phyloP scores from a whole-genome alignment of 495 filamentous ascomycete species.

The Thermochaetoides thermophila region DNA sequence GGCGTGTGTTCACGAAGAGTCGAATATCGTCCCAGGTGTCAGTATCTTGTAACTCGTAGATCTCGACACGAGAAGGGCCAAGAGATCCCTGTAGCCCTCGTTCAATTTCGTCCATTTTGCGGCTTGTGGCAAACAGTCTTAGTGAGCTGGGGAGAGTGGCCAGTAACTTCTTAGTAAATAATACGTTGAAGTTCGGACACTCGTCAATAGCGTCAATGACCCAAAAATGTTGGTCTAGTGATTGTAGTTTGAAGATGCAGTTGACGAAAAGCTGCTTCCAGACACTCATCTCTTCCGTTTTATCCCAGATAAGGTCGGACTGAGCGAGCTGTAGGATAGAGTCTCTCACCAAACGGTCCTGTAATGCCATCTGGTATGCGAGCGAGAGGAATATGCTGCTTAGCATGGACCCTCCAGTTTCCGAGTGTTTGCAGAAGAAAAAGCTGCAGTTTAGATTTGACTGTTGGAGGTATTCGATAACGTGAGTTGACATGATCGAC shows the following conservation, averaged over 20 bases:
- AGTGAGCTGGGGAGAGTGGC: conserved; percentile 3
- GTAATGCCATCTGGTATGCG: conserved; percentile 17
- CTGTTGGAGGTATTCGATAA: conserved; percentile 9
- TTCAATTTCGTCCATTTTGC: conserved; percentile 9
- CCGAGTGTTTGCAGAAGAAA: conserved; percentile 11
- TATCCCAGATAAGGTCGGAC: conserved; percentile 5
- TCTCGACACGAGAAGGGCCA: neutral
- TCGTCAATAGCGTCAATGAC: conserved; percentile 17
- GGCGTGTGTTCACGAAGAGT: conserved; percentile 8
- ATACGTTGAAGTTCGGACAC: conserved; percentile 5
- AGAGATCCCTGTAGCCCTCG: conserved; percentile 10
- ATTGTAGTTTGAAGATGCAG: conserved; percentile 8
- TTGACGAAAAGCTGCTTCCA: conserved; percentile 13
- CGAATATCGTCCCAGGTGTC: conserved; percentile 18
- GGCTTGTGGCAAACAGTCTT: conserved; percentile 14
- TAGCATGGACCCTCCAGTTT: conserved; percentile 1
- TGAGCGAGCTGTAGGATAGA: conserved; percentile 3
- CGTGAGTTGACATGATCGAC: conserved; percentile 14
- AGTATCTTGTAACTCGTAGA: conserved; percentile 4
- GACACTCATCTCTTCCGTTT: conserved; percentile 5
- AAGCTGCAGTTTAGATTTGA: conserved; percentile 11
- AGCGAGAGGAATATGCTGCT: conserved; percentile 10
- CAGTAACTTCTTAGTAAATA: conserved; percentile 9
- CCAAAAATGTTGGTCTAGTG: conserved; percentile 11
- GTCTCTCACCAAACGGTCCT: conserved; percentile 5